Base-by-base conservation (phyloP, 176 grass and related monocot genomes). In the Cymbopogon citratus region DNA sequence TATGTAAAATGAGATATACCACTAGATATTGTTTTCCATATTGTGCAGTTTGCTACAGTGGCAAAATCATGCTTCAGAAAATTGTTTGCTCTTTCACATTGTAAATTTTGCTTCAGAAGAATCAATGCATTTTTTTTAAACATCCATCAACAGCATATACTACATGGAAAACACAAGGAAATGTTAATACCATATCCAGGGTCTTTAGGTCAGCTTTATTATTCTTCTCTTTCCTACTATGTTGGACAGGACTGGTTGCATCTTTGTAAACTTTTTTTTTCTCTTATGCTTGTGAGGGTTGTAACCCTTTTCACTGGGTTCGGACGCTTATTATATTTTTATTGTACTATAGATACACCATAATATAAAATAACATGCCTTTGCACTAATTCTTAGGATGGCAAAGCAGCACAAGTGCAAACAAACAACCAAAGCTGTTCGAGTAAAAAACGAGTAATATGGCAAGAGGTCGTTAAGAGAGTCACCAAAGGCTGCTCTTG, bases 401-500 rank as follows among this genome's bases (percentile, higher is more conserved):
- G 12, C 12, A 71, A 71, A 71, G 69, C 40, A 45, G 12, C 56
- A 28, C 28, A 36, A 34, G 28, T 19, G 31, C 33, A 64, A 85
- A 64, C 27, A 0, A 77, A 83, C 15, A 49, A 78, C 16, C 0
- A 49, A 76, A 76, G 12, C 9, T 39, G 51, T 68, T 21, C 3
- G 25, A 18, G 65, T 52, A 14, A 54, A 51, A 51, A 63, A 92
- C 4, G 4, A 31, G 15, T 34, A 71, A 35, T 34, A 61, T 25
- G 27, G 12, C 13, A 76, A 64, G 35, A 21, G 57, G 28, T 59
- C 36, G 12, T 12, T 66, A 34, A 87, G 49, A 66, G 73, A 46
- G 38, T 87, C 78, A 98, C 95, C 88, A 98, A 73, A 98, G 92
- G 73, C 95, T 98, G 74, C 92, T 93, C 85, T 85, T 95, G 49